phyloP scores from a whole-genome alignment of 164 flowering plant species.

The Nymphaea thermarum region DNA sequence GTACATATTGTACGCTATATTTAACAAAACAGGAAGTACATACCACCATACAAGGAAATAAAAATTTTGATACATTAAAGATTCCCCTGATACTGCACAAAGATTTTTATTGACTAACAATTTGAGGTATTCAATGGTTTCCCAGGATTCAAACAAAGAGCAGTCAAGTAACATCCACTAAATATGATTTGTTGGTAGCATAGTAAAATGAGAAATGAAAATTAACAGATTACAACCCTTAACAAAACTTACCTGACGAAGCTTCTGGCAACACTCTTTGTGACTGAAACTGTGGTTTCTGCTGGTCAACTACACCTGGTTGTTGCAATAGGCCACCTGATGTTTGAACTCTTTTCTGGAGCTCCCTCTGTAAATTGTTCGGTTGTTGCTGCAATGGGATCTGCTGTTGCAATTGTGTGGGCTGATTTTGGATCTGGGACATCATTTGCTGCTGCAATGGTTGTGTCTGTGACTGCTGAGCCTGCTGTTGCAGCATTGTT shows the following conservation, averaged over 20 bases:
- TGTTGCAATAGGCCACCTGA: slow-evolving; percentile 47
- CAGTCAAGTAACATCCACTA: not conserved
- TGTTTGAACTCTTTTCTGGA: slow-evolving; percentile 62
- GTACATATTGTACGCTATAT: not conserved
- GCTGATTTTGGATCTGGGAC: slow-evolving; percentile 62
- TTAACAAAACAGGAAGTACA: not conserved
- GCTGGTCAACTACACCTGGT: slow-evolving; percentile 54
- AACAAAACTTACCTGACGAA: slow-evolving; percentile 49
- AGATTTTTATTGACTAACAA: not conserved
- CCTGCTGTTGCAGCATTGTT: slow-evolving; percentile 36
- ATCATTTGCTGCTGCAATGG: slow-evolving; percentile 43
- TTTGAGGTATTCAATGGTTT: not conserved
- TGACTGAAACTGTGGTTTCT: slow-evolving; percentile 57
- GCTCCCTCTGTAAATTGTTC: slow-evolving; percentile 44
- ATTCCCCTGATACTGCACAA: not conserved
- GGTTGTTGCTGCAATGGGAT: slow-evolving; percentile 57
- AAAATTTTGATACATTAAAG: not conserved
- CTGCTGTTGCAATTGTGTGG: slow-evolving; percentile 52
- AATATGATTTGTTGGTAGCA: not conserved
- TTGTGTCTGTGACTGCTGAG: slow-evolving; percentile 53
- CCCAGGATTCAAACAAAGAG: not conserved
- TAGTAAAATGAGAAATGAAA: not conserved
- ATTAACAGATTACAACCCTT: not conserved
- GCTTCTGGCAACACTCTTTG: slow-evolving; percentile 63
- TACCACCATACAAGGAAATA: not conserved